phyloP scores from a whole-genome alignment of 106 monocot genomes.

The Acorus gramineus region DNA sequence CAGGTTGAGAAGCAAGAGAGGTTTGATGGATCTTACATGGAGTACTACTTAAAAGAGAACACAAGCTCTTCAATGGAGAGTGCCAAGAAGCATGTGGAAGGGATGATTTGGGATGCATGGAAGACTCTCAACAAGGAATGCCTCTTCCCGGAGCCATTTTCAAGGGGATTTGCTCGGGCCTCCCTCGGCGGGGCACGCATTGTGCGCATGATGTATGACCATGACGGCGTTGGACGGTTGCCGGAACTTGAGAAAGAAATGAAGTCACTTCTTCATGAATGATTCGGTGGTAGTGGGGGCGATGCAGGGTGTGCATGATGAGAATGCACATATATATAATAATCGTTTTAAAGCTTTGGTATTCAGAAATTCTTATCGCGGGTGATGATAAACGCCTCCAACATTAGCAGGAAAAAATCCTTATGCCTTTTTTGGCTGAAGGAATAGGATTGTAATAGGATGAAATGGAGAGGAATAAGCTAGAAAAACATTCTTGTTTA shows the following conservation, averaged over 20 bases:
- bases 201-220: conserved; percentile 34
- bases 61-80: neutral
- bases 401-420: no score
- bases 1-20: conserved; percentile 49
- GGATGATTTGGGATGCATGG: conserved; percentile 29
- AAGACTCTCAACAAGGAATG: conserved; percentile 28
- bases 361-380: no score
- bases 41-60: conserved; percentile 35
- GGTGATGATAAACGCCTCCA: no score
- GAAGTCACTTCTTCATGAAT: conserved; percentile 6
- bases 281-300: no score
- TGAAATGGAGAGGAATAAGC: no score
- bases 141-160: conserved; percentile 5
- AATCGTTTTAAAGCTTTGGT: no score
- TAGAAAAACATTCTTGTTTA: no score
- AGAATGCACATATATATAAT: no score
- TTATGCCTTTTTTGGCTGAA: no score
- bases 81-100: conserved; percentile 17
- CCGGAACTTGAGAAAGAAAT: conserved; percentile 25
- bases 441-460: no score
- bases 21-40: conserved; percentile 49
- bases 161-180: conserved; percentile 5
- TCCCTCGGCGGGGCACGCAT: conserved; percentile 21
- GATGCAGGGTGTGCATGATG: no score
- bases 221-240: conserved; percentile 17